Evolutionary conservation across 208 protist species (phyloP).

Genomic region (Borovskyia barvae): DNA sequence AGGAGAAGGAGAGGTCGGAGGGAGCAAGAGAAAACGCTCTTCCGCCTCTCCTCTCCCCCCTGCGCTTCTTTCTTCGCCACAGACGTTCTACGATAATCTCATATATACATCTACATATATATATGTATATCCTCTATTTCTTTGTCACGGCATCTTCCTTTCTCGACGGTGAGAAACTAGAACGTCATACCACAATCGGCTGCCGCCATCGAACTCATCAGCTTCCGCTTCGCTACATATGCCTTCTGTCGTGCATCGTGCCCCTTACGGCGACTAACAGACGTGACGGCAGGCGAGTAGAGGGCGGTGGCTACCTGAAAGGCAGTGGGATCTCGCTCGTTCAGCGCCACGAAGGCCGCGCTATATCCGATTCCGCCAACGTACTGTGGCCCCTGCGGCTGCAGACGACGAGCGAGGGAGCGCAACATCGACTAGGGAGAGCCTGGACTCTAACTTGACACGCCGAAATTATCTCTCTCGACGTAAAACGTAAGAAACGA

Average conservation of each 20-base stretch:
- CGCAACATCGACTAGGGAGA: too few relatives aligned
- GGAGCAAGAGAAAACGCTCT: background rate
- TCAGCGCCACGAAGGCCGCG: constrained; percentile 39
- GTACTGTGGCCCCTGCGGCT: constrained; percentile 48
- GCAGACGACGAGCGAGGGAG: too few relatives aligned
- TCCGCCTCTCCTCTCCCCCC: background rate
- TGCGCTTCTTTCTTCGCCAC: background rate
- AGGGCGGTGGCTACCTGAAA: constrained; percentile 43
- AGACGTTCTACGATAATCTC: too few relatives aligned
- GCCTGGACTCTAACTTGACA: too few relatives aligned
- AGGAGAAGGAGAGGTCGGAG: background rate
- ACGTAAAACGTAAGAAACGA: constrained; percentile 9
- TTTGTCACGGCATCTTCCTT: too few relatives aligned
- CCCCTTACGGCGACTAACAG: constrained; percentile 40
- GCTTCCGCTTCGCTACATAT: constrained; percentile 36
- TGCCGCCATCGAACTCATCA: constrained; percentile 27
- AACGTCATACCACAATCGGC: constrained; percentile 24
- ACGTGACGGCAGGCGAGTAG: constrained; percentile 50
- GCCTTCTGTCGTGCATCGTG: constrained; percentile 34
- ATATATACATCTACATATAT: too few relatives aligned
- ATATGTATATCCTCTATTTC: background rate
- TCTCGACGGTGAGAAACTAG: background rate
- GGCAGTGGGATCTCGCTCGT: constrained; percentile 33
- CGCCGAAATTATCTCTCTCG: too few relatives aligned
- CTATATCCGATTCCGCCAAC: constrained; percentile 47